Percentiles rank a stretch among this genome's conserved stretches.
Conservation (phyloP, 2,329 filamentous ascomycete species). For the Phaeosphaeriaceae sp. region DNA sequence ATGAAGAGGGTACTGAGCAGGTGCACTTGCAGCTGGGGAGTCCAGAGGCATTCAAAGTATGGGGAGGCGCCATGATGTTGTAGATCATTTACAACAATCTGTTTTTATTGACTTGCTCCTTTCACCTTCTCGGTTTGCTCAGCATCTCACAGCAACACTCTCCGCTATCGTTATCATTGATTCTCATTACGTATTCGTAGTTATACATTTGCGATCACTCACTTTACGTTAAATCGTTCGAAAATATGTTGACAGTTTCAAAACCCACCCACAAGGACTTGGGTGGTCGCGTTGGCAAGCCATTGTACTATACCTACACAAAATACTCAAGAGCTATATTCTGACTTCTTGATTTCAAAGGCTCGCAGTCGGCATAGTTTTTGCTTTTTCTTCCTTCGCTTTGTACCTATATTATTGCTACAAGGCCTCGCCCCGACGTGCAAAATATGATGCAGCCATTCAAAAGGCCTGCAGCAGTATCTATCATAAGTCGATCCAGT, state of each 20-base stretch:
- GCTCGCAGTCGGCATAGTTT: neutral
- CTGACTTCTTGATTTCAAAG: neutral
- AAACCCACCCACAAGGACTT: no score
- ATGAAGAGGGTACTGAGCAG: conserved; percentile 23
- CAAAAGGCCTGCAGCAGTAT: neutral
- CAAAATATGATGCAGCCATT: neutral
- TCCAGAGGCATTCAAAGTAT: neutral
- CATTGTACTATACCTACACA: no score
- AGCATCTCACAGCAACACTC: no score
- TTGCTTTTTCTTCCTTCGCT: neutral
- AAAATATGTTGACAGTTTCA: no score
- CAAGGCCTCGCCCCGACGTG: neutral
- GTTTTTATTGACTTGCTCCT: no score
- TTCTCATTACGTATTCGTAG: no score
- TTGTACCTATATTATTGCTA: neutral
- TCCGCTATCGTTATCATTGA: no score
- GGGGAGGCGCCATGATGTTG: no score
- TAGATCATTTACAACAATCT: neutral
- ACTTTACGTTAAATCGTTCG: neutral
- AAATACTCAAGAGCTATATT: neutral
- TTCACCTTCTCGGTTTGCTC: no score
- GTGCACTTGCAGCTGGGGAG: conserved; percentile 13
- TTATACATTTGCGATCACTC: neutral
- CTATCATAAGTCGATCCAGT: neutral
- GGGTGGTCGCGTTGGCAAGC: no score